phyloP scores from a whole-genome alignment of 163 green algal genomes.

The Chlorella variabilis region DNA sequence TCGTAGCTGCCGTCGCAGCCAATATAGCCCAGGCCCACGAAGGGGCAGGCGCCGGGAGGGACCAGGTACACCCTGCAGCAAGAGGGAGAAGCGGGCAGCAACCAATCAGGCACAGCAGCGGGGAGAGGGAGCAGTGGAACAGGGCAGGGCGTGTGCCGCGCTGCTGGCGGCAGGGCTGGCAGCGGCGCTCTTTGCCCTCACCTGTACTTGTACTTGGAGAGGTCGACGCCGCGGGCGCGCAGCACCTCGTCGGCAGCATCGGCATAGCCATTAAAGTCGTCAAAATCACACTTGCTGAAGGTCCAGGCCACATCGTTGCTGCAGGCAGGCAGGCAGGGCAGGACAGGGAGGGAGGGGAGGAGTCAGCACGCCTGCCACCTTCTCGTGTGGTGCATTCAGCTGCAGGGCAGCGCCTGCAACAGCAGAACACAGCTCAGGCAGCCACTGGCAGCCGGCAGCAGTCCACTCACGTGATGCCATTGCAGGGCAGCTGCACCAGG shows the following conservation, averaged over 20 bases:
- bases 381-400: no score
- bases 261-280: constrained; percentile 26
- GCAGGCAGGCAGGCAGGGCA: no score
- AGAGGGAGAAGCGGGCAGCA: no score
- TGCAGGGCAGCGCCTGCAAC: no score
- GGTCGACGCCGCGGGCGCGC: neutral
- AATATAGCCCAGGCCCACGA: constrained; percentile 20
- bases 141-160: neutral
- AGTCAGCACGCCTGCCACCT: no score
- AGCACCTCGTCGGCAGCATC: constrained; percentile 16
- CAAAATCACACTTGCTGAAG: constrained; percentile 3
- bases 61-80: constrained; percentile 28
- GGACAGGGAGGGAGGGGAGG: no score
- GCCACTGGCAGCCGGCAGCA: no score
- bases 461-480: constrained; percentile 15
- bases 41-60: constrained; percentile 16
- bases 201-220: constrained; percentile 22
- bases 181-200: neutral
- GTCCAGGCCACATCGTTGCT: constrained; percentile 18
- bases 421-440: no score
- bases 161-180: no score
- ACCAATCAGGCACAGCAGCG: no score
- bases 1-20: constrained; percentile 5
- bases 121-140: neutral
- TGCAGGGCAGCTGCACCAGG: constrained; percentile 8